phyloP scores from a whole-genome alignment of 2,329 filamentous ascomycete genomes.

The Fusarium sp. region DNA sequence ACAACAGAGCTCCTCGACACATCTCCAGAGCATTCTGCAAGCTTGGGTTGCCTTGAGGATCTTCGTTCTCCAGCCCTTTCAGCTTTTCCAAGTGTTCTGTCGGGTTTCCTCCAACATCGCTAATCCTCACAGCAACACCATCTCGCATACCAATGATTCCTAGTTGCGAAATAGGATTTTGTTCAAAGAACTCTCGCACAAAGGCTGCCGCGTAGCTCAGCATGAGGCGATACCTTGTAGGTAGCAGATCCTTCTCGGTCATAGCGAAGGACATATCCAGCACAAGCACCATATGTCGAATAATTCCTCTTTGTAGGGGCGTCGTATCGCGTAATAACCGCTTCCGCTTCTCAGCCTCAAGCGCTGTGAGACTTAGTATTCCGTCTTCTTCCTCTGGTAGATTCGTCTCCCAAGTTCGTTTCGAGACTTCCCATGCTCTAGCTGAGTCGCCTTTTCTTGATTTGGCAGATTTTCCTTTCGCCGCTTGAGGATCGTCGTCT shows the following conservation, averaged over 20 bases:
- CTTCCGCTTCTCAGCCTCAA: constrained; percentile 83
- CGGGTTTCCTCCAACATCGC: constrained; percentile 91
- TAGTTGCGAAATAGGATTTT: constrained; percentile 97
- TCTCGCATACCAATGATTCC: constrained; percentile 94
- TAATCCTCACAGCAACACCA: constrained; percentile 85
- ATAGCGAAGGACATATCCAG: constrained; percentile 94
- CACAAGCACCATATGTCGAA: constrained; percentile 92
- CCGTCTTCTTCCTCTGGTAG: constrained; percentile 78
- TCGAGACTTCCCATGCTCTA: constrained; percentile 73
- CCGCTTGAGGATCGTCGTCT: constrained; percentile 48
- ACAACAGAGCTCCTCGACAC: constrained; percentile 91
- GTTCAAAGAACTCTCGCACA: constrained; percentile 94
- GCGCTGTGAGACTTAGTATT: constrained; percentile 77
- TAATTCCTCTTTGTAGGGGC: constrained; percentile 94
- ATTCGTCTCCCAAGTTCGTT: constrained; percentile 76
- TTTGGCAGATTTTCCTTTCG: constrained; percentile 43
- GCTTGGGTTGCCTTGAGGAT: constrained; percentile 80
- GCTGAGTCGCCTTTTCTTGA: constrained; percentile 52
- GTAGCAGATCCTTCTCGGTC: constrained; percentile 92
- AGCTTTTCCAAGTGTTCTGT: constrained; percentile 86
- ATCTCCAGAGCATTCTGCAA: constrained; percentile 97
- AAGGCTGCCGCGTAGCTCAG: constrained; percentile 88
- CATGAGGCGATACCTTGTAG: constrained; percentile 84
- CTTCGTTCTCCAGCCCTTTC: constrained; percentile 69
- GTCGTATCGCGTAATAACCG: constrained; percentile 93